Percentiles rank a stretch among this genome's conserved stretches.
Conservation (phyloP, 148 eudicot species). For the Rhododendron simsii region DNA sequence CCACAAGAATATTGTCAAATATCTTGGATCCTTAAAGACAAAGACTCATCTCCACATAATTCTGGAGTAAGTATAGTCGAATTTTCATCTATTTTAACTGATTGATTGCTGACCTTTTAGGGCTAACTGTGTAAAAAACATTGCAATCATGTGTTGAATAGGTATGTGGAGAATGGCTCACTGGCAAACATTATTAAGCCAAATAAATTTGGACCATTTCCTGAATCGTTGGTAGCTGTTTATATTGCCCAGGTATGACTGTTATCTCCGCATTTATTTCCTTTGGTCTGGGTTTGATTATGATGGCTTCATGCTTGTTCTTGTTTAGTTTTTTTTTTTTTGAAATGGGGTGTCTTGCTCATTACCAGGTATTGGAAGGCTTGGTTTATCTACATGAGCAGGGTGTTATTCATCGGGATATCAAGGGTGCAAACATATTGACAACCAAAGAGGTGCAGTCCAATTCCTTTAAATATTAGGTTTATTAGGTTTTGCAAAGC, state of each 20-base stretch:
- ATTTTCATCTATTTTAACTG: slow-evolving; percentile 3
- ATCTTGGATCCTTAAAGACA: slow-evolving; percentile 95
- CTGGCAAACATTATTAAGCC: slow-evolving; percentile 98
- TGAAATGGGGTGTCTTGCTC: slow-evolving; percentile 2
- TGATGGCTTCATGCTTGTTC: slow-evolving; percentile 5
- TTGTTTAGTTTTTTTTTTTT: no score
- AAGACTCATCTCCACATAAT: slow-evolving; percentile 93
- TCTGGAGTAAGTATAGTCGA: slow-evolving; percentile 70
- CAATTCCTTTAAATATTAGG: background rate
- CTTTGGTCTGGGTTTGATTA: background rate
- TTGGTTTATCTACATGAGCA: slow-evolving; percentile 97
- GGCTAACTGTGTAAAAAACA: background rate
- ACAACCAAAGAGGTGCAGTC: slow-evolving; percentile 86
- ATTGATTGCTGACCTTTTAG: background rate
- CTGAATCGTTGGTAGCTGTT: slow-evolving; percentile 93
- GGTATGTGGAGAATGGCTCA: slow-evolving; percentile 99
- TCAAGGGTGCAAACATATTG: slow-evolving; percentile 98
- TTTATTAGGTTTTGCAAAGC: background rate
- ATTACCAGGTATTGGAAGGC: slow-evolving; percentile 85
- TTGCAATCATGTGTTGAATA: slow-evolving; percentile 16
- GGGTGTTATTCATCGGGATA: slow-evolving; percentile 99
- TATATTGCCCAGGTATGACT: slow-evolving; percentile 85
- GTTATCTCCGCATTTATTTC: slow-evolving; percentile 1
- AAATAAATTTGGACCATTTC: slow-evolving; percentile 98
- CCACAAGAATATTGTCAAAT: slow-evolving; percentile 98